phyloP scores from a whole-genome alignment of 2,329 filamentous ascomycete genomes.

The Botrytis fragariae region DNA sequence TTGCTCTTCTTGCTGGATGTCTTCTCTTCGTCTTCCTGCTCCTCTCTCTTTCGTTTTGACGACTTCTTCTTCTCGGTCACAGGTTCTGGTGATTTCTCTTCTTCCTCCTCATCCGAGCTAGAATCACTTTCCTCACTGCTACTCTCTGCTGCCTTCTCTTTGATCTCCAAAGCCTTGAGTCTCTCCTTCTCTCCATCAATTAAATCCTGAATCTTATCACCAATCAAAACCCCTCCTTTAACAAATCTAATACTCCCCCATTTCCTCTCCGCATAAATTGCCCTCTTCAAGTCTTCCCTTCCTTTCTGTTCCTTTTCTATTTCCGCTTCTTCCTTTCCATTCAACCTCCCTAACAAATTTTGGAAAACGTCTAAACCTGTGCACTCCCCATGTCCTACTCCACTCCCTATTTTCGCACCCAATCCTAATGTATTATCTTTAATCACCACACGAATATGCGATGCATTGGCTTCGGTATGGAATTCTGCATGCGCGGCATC shows the following conservation, averaged over 20 bases:
- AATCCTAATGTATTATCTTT: slow-evolving; percentile 92
- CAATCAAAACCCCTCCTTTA: slow-evolving; percentile 69
- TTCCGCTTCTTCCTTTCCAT: slow-evolving; percentile 77
- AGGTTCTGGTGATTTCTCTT: slow-evolving; percentile 13
- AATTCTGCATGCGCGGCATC: slow-evolving; percentile 71
- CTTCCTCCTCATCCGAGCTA: slow-evolving; percentile 17
- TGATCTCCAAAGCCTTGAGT: slow-evolving; percentile 34
- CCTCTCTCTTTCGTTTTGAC: slow-evolving; percentile 47
- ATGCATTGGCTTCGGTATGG: slow-evolving; percentile 76
- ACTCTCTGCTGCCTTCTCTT: slow-evolving; percentile 17
- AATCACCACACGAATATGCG: slow-evolving; percentile 78
- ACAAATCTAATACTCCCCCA: slow-evolving; percentile 85
- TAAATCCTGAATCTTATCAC: slow-evolving; percentile 53
- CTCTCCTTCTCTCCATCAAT: slow-evolving; percentile 41
- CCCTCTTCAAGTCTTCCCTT: slow-evolving; percentile 68
- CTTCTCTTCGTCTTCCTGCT: slow-evolving; percentile 39
- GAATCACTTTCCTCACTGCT: slow-evolving; percentile 11
- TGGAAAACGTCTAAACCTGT: slow-evolving; percentile 87
- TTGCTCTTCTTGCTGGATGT: slow-evolving; percentile 32
- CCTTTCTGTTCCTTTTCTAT: slow-evolving; percentile 68
- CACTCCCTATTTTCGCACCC: slow-evolving; percentile 73
- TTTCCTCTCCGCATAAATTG: slow-evolving; percentile 69
- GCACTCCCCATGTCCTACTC: slow-evolving; percentile 63
- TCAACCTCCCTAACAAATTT: slow-evolving; percentile 80
- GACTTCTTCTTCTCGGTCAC: slow-evolving; percentile 29